Evolutionary conservation across 2,329 filamentous ascomycete genomes (phyloP).

Genomic region (Neoarthrinium moseri): DNA sequence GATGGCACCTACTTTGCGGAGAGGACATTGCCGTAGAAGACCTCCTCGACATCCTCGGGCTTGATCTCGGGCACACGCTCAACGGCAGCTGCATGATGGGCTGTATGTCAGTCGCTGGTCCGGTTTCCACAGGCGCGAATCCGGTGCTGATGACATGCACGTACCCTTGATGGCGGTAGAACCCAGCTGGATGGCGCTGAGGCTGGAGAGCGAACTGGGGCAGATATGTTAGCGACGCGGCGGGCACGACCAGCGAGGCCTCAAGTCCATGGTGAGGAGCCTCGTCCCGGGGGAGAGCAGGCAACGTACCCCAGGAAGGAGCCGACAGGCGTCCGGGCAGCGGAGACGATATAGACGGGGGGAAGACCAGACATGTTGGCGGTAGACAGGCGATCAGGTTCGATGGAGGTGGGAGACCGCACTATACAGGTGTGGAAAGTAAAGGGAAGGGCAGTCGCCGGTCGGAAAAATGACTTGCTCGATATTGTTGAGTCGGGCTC

Average conservation of each 20-base stretch:
- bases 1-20: constrained; percentile 80
- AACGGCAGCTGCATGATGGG: constrained; percentile 61
- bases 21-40: constrained; percentile 97
- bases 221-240: not conserved
- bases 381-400: constrained; percentile 6
- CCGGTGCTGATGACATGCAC: constrained; percentile 21
- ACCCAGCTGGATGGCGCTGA: constrained; percentile 84
- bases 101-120: constrained; percentile 7
- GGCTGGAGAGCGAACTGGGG: constrained; percentile 78
- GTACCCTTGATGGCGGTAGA: constrained; percentile 89
- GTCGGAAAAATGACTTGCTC: no score
- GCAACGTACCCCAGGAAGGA: constrained; percentile 85
- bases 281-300: constrained; percentile 10
- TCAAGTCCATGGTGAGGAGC: not conserved
- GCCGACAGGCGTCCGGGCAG: constrained; percentile 85
- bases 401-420: no score
- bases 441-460: not conserved
- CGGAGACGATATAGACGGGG: constrained; percentile 94
- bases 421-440: no score
- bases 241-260: not conserved
- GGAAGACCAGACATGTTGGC: constrained; percentile 73
- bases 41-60: constrained; percentile 87
- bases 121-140: not conserved
- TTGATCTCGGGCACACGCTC: constrained; percentile 85
- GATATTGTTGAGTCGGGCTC: no score